phyloP scores from a whole-genome alignment of 2,329 filamentous ascomycete species.

The Penicillium sp. region DNA sequence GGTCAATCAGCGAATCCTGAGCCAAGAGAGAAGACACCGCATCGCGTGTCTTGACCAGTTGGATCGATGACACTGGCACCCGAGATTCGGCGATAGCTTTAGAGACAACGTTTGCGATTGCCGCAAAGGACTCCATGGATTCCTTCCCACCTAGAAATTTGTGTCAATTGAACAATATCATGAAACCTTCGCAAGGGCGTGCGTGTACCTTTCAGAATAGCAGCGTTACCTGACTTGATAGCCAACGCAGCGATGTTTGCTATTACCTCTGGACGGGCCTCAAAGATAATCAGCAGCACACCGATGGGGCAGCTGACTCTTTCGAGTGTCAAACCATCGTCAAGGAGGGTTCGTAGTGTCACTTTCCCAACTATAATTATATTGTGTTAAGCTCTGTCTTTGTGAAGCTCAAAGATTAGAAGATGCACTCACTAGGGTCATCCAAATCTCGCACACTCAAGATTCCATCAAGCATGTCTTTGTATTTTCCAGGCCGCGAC shows the following conservation, averaged over 20 bases:
- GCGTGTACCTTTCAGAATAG: conserved; percentile 77
- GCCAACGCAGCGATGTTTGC: conserved; percentile 95
- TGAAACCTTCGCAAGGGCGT: background rate
- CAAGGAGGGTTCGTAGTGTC: conserved; percentile 78
- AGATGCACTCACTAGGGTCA: conserved; percentile 71
- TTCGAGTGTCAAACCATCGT: conserved; percentile 81
- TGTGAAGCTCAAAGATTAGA: background rate
- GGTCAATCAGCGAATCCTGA: conserved; percentile 84
- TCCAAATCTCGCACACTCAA: conserved; percentile 79
- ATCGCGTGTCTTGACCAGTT: conserved; percentile 91
- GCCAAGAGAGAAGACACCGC: conserved; percentile 83
- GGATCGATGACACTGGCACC: conserved; percentile 83
- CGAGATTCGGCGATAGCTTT: conserved; percentile 68
- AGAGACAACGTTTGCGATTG: conserved; percentile 84
- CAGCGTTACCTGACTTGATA: conserved; percentile 95
- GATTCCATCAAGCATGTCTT: conserved; percentile 96
- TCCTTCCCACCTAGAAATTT: conserved; percentile 76
- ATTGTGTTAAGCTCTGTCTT: conserved; percentile 12
- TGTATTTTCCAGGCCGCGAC: conserved; percentile 83
- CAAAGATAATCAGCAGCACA: conserved; percentile 97
- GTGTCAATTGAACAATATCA: conserved; percentile 11
- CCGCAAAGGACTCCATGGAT: conserved; percentile 89
- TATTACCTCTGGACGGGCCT: conserved; percentile 95
- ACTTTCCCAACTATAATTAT: conserved; percentile 70
- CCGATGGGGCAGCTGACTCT: conserved; percentile 92